Evolutionary conservation across 2,329 filamentous ascomycete genomes (phyloP), one percentile per base, ranked within the genome.

Genomic region (Nannizzia gypsea): DNA sequence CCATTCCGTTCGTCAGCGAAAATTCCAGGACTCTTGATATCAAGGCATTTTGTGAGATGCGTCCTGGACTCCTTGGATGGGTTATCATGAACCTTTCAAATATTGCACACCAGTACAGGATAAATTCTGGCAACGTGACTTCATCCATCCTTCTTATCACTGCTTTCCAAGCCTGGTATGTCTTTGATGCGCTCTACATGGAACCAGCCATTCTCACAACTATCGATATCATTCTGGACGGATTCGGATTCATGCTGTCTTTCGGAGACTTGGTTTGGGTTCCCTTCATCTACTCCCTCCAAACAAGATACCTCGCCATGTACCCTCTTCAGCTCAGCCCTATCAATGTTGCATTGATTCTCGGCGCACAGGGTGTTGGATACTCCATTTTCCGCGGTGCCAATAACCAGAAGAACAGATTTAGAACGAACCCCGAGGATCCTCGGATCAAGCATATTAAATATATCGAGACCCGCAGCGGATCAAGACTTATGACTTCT

Each of bases 231-330:
- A 95, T 87, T 57, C 89, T 86, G 52, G 92, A 97, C 67, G 92
- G 92, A 4, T 96, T 96, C 67, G 92, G 92, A 57, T 90, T 90
- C 77, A 96, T 96, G 92, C 80, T 97, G 38, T 80, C 89, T 1
- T 96, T 96, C 70, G 92, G 90, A 60, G 92, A 96, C 68, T 79
- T 96, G 3, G 88, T 87, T 63, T 96, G 92, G 92, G 82, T 96
- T 2, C 92, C 92, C 0, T 95, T 95, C 71, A 80, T 89, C 62
- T 96, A 96, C 79, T 88, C 84, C 20, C 78, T 89, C 40, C 91
- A 95, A 73, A 84, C 87, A 5, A 84, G 89, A 44, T 96, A 96
- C 72, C 83, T 97, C 4, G 82, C 90, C 0, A 80, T 87, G 15
- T 87, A 95, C 72, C 92, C 92, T 0, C 77, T 90, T 15, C 80